These are phyloP conservation scores for Russula sp. DNA, from an alignment of 768 basidiomycete species.

Conservation along the genomic window DNA sequence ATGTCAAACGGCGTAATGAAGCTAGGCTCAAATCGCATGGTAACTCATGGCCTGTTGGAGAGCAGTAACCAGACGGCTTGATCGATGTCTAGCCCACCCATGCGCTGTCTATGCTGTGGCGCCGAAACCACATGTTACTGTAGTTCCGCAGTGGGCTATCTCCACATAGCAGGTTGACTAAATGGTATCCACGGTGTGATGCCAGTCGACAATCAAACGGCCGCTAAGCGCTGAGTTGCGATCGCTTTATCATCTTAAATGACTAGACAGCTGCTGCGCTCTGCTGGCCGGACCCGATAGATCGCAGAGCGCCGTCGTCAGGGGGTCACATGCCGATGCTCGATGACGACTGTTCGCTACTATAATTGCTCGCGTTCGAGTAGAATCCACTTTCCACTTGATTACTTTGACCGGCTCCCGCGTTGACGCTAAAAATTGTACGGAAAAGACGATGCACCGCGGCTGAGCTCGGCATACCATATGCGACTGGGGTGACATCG, in stretches of 20 bases:
- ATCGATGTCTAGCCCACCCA: constrained; percentile 9
- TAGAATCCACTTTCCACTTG: constrained; percentile 16
- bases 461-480: constrained; percentile 8
- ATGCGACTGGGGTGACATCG: constrained; percentile 7
- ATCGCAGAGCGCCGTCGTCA: constrained; percentile 2
- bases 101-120: constrained; percentile 13
- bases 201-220: neutral
- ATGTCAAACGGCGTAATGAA: constrained; percentile 1
- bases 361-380: constrained; percentile 15
- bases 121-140: constrained; percentile 14
- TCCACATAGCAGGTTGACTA: neutral
- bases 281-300: constrained; percentile 14
- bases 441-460: constrained; percentile 6
- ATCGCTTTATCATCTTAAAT: neutral
- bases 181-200: neutral
- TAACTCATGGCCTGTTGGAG: constrained; percentile 1
- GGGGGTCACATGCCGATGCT: constrained; percentile 19
- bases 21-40: constrained; percentile 1
- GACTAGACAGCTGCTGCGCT: neutral
- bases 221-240: neutral
- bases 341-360: constrained; percentile 16
- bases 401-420: neutral
- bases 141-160: neutral
- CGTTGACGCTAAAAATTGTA: neutral
- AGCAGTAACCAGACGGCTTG: neutral